Conservation (phyloP, 1,284 basidiomycete species). For the Neonothopanus nambi region DNA sequence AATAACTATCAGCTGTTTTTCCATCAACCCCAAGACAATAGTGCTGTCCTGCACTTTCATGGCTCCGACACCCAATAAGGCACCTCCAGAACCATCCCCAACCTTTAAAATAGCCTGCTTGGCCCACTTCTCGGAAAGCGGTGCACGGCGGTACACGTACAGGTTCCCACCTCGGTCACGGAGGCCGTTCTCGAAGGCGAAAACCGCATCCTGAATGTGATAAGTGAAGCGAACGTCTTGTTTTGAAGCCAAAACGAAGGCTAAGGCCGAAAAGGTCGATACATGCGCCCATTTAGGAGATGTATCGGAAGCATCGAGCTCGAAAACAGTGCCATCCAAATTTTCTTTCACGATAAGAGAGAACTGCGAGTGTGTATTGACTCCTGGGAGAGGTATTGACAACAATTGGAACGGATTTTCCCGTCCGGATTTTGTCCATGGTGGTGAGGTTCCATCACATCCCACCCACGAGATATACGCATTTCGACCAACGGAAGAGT, state of each 20-base stretch:
- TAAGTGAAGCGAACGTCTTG: conserved; percentile 83
- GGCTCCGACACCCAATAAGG: conserved; percentile 76
- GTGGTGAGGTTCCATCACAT: conserved; percentile 46
- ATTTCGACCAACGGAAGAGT: conserved; percentile 63
- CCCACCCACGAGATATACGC: conserved; percentile 65
- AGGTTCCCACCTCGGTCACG: conserved; percentile 72
- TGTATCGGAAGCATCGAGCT: conserved; percentile 33
- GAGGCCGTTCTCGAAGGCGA: conserved; percentile 81
- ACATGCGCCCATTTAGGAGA: conserved; percentile 69
- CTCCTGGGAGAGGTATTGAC: conserved; percentile 64
- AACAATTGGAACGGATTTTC: conserved; percentile 55
- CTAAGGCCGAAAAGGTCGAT: conserved; percentile 83
- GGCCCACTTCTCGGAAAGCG: conserved; percentile 53
- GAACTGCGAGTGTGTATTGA: conserved; percentile 32
- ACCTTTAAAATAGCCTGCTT: conserved; percentile 80
- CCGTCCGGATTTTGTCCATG: conserved; percentile 35
- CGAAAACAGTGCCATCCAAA: conserved; percentile 81
- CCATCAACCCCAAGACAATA: conserved; percentile 74
- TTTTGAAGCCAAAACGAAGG: conserved; percentile 95
- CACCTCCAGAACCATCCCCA: conserved; percentile 65
- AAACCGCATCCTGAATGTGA: conserved; percentile 61
- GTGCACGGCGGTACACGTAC: conserved; percentile 75
- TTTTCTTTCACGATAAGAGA: conserved; percentile 76
- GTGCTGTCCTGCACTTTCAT: conserved; percentile 36
- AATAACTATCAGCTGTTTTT: conserved; percentile 73